These are phyloP conservation scores for Zalerion maritima DNA, from an alignment of 495 filamentous ascomycete species.

Conservation along the genomic window DNA sequence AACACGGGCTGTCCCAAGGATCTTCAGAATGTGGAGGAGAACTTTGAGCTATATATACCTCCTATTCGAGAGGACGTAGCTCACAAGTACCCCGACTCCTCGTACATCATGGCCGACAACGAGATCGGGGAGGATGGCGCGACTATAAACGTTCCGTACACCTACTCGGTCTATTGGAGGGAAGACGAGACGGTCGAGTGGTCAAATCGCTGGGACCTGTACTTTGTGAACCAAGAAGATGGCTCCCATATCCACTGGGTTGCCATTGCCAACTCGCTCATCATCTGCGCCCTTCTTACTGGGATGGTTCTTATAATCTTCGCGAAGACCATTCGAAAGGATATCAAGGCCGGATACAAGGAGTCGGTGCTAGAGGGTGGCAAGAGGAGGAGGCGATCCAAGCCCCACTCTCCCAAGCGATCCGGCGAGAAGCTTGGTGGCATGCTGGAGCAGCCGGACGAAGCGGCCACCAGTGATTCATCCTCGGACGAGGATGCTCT, in stretches of 20 bases:
- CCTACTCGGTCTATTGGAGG: conserved; percentile 85
- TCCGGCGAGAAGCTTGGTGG: conserved; percentile 41
- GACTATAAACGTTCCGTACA: conserved; percentile 69
- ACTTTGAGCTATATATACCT: conserved; percentile 53
- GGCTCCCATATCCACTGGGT: conserved; percentile 81
- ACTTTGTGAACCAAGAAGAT: conserved; percentile 84
- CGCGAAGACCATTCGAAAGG: conserved; percentile 64
- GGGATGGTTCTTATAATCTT: conserved; percentile 78
- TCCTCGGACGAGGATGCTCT: conserved; percentile 62
- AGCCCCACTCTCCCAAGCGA: conserved; percentile 23
- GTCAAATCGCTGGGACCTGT: conserved; percentile 80
- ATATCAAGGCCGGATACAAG: conserved; percentile 58
- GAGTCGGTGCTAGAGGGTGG: conserved; percentile 53
- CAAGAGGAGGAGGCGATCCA: conserved; percentile 40
- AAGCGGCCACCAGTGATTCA: conserved; percentile 42
- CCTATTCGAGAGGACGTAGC: conserved; percentile 39
- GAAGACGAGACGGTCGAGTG: conserved; percentile 76
- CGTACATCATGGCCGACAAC: conserved; percentile 38
- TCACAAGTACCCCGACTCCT: conserved; percentile 42
- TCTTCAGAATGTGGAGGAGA: conserved; percentile 43
- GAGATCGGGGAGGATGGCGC: conserved; percentile 46
- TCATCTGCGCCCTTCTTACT: conserved; percentile 70
- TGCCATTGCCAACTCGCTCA: conserved; percentile 80
- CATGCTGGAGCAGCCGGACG: conserved; percentile 52
- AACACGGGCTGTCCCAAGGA: conserved; percentile 52